Evolutionary conservation across 2,329 filamentous ascomycete species (phyloP).

Genomic region (Raffaelea albimanens): DNA sequence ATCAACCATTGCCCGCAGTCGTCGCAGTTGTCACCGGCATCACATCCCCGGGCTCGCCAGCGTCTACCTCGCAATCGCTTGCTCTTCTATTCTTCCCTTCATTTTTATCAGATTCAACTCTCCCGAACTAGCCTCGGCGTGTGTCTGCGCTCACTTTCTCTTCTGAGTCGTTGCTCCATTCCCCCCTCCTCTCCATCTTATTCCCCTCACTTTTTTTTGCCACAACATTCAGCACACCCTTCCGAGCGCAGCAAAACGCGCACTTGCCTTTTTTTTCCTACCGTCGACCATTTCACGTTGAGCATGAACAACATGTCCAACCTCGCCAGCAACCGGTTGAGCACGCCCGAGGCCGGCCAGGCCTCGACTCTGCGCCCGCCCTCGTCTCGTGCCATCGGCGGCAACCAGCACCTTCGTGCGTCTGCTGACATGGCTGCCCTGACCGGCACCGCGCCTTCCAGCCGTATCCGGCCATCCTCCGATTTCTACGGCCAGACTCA

Average conservation of each 20-base stretch:
- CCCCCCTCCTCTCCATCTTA: constrained; percentile 2
- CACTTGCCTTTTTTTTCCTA: constrained; percentile 1
- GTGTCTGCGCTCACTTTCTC: too few relatives aligned
- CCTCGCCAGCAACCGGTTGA: constrained; percentile 80
- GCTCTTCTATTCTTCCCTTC: background rate
- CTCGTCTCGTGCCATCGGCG: constrained; percentile 64
- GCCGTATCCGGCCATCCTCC: constrained; percentile 84
- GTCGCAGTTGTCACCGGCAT: background rate
- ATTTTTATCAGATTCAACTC: background rate
- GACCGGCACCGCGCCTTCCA: constrained; percentile 52
- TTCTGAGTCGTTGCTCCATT: constrained; percentile 2
- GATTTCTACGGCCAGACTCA: constrained; percentile 82
- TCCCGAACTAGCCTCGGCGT: constrained; percentile 5
- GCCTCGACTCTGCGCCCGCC: constrained; percentile 76
- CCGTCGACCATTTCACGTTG: constrained; percentile 3
- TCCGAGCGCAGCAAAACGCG: too few relatives aligned
- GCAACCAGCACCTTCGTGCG: constrained; percentile 74
- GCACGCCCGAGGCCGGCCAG: constrained; percentile 84
- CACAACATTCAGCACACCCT: too few relatives aligned
- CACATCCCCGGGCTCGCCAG: background rate
- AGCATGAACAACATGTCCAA: constrained; percentile 56
- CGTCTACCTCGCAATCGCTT: background rate
- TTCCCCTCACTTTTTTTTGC: constrained; percentile 1
- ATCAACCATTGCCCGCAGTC: constrained; percentile 7
- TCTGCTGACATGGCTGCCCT: constrained; percentile 94